Base-by-base conservation (phyloP, 2,329 filamentous ascomycete species). In the Fusarium succisae region DNA sequence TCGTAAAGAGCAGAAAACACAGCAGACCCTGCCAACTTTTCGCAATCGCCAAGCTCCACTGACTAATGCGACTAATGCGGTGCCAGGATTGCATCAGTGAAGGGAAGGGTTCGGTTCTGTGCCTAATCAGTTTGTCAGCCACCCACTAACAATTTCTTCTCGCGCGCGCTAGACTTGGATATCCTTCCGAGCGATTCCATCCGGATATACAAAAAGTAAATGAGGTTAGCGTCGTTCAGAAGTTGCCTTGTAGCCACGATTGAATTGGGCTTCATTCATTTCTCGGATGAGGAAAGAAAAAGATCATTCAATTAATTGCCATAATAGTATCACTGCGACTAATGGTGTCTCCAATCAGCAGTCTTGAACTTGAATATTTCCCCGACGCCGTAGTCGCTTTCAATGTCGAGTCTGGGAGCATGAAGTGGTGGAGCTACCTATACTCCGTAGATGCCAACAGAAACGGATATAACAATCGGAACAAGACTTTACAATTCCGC, bases 1-100 rank as follows among this genome's bases (percentile, higher is more conserved):
- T 47, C 41, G 47, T 48, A 37, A 53, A 38, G 63, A 43, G 58
- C 26, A 55, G 37, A 50, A 50, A 53, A 55, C 41, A 53, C 45
- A 53, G 41, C 24, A 66, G 65, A 68, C 47, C 41, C 54, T 67
- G 45, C 63, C 63, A 43, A 28, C 35, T 69, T 67, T 48, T 55
- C 62, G 58, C 59, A 70, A 70, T 70, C n/a, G 24, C 28, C 32
- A 66, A 43, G 43, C 53, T 57, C 66, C 41, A 66, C 53, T 70
- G 66, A 70, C 66, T 70, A 70, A 66, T 70, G 66, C 51, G 67
- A 70, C 66, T 70, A 70, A 70, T 70, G 66, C 51, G 32, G 24
- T 26, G 20, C 37, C 43, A n/a, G 58, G 60, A 54, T 65, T 43
- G 45, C 66, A 56, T 69, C 65, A 69, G 58, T 70, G 30, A 28